A percentile compares a stretch with the other conserved stretches of the same genome.
Evolutionary conservation across 352 stramenopile genomes (phyloP).

Genomic region (Phytophthora macrochlamydospora): DNA sequence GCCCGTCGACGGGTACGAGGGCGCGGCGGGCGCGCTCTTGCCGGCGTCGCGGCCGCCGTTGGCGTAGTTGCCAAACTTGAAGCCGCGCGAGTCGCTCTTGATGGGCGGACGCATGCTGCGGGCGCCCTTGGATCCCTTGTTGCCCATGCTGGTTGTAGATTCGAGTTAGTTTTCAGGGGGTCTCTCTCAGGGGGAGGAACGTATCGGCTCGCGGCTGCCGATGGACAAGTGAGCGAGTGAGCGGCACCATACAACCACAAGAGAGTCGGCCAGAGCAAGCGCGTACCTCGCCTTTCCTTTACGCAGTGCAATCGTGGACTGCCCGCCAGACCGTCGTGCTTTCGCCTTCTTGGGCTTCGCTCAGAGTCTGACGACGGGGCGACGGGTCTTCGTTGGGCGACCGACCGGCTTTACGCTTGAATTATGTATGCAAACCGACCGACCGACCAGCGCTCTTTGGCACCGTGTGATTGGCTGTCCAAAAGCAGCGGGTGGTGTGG

Average conservation of each 20-base stretch:
- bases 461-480: background rate
- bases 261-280: background rate
- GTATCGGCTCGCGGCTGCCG: slow-evolving; percentile 38
- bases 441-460: background rate
- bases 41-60: slow-evolving; percentile 63
- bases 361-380: background rate
- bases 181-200: slow-evolving; percentile 3
- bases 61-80: slow-evolving; percentile 68
- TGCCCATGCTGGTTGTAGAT: slow-evolving; percentile 55
- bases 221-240: slow-evolving; percentile 45
- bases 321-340: background rate
- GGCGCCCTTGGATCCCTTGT: slow-evolving; percentile 84
- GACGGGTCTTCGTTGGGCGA: background rate
- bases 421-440: background rate
- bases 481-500: background rate
- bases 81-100: slow-evolving; percentile 85
- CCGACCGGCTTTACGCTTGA: background rate
- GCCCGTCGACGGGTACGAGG: slow-evolving; percentile 50
- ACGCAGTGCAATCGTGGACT: slow-evolving; percentile 1
- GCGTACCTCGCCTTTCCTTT: slow-evolving; percentile 5
- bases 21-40: slow-evolving; percentile 75
- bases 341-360: background rate
- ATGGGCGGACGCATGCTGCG: slow-evolving; percentile 70
- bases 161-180: background rate
- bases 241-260: slow-evolving; percentile 15